A percentile compares a stretch with the other conserved stretches of the same genome.
Conservation (phyloP, 768 basidiomycete species). For the Boletus speciosus region DNA sequence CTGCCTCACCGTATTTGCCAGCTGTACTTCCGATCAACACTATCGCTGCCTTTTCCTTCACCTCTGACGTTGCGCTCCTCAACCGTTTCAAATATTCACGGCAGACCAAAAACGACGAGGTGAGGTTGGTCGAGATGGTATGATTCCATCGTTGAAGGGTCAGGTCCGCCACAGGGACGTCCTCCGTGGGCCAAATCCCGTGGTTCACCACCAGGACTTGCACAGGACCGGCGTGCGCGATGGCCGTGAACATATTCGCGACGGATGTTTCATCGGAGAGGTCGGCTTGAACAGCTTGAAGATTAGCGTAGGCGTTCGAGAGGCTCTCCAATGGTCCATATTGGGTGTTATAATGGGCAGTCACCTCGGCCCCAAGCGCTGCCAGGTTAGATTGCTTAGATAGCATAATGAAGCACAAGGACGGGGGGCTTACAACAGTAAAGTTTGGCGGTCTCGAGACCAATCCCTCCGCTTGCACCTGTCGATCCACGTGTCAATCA, state of each 20-base stretch:
- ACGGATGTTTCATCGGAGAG: constrained; percentile 58
- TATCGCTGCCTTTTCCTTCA: constrained; percentile 55
- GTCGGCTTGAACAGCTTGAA: constrained; percentile 50
- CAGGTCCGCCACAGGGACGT: constrained; percentile 54
- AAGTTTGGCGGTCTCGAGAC: constrained; percentile 53
- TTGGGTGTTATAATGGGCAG: constrained; percentile 67
- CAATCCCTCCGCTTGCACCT: constrained; percentile 79
- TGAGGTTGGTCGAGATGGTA: constrained; percentile 62
- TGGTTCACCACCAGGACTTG: constrained; percentile 64
- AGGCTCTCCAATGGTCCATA: constrained; percentile 40
- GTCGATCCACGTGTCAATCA: constrained; percentile 1
- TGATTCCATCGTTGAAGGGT: constrained; percentile 58
- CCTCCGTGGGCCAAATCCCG: constrained; percentile 45
- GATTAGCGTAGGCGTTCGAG: constrained; percentile 30
- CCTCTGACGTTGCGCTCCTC: constrained; percentile 32
- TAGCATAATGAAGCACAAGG: neutral
- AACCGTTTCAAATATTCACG: constrained; percentile 56
- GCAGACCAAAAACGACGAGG: constrained; percentile 63
- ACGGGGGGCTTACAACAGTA: constrained; percentile 46
- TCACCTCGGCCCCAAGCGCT: constrained; percentile 72
- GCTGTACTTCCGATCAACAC: constrained; percentile 68
- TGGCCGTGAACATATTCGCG: constrained; percentile 42
- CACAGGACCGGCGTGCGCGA: constrained; percentile 42
- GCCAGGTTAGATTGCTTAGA: neutral
- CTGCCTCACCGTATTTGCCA: constrained; percentile 70